Base-by-base conservation (phyloP, 1,139 yeast species). In the Nakaseomyces glabratus region DNA sequence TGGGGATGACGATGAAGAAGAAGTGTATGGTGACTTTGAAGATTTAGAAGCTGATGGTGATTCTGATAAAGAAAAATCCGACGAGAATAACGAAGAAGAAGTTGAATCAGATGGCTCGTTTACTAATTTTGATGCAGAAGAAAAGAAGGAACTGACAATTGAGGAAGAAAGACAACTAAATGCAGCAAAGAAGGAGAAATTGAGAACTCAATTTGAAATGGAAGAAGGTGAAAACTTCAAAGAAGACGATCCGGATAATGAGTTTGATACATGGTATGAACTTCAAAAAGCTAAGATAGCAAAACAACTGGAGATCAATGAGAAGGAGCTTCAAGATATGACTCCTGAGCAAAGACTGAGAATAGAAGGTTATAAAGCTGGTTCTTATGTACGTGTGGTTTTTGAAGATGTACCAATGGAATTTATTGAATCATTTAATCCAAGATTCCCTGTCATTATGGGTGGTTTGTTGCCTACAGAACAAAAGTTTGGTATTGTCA, bases 211-310 rank as follows among this genome's bases (percentile, higher is more conserved):
- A 55, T 85, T 90, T 51, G 96, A 86, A 55, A 93, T 82, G 48
- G 93, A 82, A 61, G 95, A 84, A 58, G 76, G 70, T 35, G 79
- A 73, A 17, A 88, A 80, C 45, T 69, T 82, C 31, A 86, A 82
- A 41, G 86, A 79, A 56, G 81, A 78, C 24, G 79, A 69, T 41
- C 76, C 73, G 19, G 82, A 78, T 53, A 82, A 81, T 31, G 78
- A 75, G 44, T 74, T 73, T 43, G 96, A 90, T 49, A 86, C 95
- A 1, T 93, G 98, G 98, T 93, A 90, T 57, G 97, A 90, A 56
- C 74, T 82, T 59, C 96, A 93, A 60, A 93, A 93, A 62, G 93
- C 94, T 42, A 90, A 88, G 54, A 88, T 93, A 76, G 90, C 95
- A 40, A 88, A 90, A 58, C 98, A 93, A 62, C 66, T 84, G 46